Evolutionary conservation across 2,329 filamentous ascomycete genomes (phyloP).

Genomic region (Trichoderma sp.): DNA sequence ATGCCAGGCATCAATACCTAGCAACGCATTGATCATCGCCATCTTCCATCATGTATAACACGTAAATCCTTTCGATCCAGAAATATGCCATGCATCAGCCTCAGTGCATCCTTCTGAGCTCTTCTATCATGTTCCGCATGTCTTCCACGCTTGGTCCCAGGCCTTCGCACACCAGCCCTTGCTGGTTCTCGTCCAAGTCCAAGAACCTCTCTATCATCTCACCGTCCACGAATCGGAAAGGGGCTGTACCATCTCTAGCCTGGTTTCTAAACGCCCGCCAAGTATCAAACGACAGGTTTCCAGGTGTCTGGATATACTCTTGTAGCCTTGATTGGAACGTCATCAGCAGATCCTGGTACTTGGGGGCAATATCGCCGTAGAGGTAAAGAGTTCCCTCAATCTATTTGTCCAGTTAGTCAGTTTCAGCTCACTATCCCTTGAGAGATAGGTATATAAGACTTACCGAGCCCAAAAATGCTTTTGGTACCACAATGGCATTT

Average conservation of each 20-base stretch:
- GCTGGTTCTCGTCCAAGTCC: slow-evolving; percentile 59
- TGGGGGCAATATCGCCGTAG: slow-evolving; percentile 72
- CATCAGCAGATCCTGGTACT: slow-evolving; percentile 76
- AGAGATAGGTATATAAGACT: slow-evolving; percentile 31
- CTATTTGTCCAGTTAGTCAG: slow-evolving; percentile 41
- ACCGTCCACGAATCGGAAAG: slow-evolving; percentile 86
- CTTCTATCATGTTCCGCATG: slow-evolving; percentile 61
- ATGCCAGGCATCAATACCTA: not conserved
- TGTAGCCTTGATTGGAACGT: slow-evolving; percentile 73
- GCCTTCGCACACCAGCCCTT: slow-evolving; percentile 52
- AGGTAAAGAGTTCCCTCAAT: slow-evolving; percentile 90
- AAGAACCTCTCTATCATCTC: slow-evolving; percentile 86
- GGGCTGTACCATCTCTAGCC: slow-evolving; percentile 70
- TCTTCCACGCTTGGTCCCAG: slow-evolving; percentile 60
- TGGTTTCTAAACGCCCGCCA: slow-evolving; percentile 81
- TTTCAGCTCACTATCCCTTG: not conserved
- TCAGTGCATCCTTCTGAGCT: slow-evolving; percentile 61
- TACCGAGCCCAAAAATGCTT: slow-evolving; percentile 87
- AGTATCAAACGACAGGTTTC: slow-evolving; percentile 69
- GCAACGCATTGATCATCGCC: not conserved
- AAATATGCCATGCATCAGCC: not conserved
- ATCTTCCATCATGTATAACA: not conserved
- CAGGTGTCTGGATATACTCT: slow-evolving; percentile 63
- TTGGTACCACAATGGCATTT: slow-evolving; percentile 69
- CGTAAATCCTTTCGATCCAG: not conserved